Conservation (phyloP, 371 early-diverging fungal species). For the Capillidium heterosporum region DNA sequence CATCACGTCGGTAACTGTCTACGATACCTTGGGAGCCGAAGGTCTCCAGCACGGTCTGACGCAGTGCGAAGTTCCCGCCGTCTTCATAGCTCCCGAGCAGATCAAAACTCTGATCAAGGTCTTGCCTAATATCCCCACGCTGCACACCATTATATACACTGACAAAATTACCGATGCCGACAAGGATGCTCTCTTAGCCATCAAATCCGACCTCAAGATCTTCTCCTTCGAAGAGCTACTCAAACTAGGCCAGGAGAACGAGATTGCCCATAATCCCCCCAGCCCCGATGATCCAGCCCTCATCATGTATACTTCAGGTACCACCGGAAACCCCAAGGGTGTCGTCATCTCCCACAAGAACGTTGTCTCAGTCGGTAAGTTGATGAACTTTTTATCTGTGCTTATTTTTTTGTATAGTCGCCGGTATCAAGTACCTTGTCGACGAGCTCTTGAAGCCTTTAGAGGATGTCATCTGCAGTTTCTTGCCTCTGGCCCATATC, state of each 20-base stretch:
- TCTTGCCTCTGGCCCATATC: slow-evolving; percentile 90
- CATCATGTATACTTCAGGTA: slow-evolving; percentile 94
- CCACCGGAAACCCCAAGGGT: slow-evolving; percentile 84
- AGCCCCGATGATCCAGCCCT: slow-evolving; percentile 62
- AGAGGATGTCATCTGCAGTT: slow-evolving; percentile 59
- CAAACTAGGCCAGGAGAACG: slow-evolving; percentile 38
- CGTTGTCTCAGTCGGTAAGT: slow-evolving; percentile 49
- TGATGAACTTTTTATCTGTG: not conserved
- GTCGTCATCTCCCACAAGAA: slow-evolving; percentile 73
- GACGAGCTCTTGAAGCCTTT: slow-evolving; percentile 8
- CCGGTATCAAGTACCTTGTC: slow-evolving; percentile 30
- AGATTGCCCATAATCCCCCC: slow-evolving; percentile 38
- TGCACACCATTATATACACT: slow-evolving; percentile 55
- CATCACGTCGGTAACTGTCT: slow-evolving; percentile 65
- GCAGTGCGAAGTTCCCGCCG: slow-evolving; percentile 53
- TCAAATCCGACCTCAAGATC: slow-evolving; percentile 20
- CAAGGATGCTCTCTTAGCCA: slow-evolving; percentile 16
- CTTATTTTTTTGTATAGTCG: slow-evolving; percentile 19
- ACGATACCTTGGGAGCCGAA: slow-evolving; percentile 78
- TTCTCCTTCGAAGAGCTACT: slow-evolving; percentile 35
- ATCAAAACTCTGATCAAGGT: slow-evolving; percentile 48
- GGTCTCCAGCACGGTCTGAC: slow-evolving; percentile 71
- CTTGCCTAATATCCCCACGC: slow-evolving; percentile 31
- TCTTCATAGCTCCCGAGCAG: slow-evolving; percentile 70
- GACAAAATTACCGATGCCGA: slow-evolving; percentile 33